Evolutionary conservation across 164 flowering plant species (phyloP), one percentile per base, ranked within the genome.

Genomic region (Vitis labrusca): DNA sequence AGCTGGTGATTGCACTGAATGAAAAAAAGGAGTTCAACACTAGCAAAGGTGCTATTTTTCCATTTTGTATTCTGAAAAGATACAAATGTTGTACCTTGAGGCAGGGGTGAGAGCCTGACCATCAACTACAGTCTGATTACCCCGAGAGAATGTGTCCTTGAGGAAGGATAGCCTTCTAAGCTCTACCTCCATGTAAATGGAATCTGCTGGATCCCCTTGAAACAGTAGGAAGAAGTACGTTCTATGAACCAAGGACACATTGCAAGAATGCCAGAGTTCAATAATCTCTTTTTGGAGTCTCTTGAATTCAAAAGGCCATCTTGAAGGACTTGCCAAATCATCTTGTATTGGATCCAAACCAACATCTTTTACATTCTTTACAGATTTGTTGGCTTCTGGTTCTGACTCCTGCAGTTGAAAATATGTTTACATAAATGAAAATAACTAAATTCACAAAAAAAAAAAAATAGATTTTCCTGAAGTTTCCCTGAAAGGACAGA

Each of bases 111-210:
- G 19, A 11, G 48, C 19, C 54, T 47, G 75, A 62, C 77, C 81
- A 50, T 74, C 68, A 66, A 67, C 77, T 3, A 71, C 6, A 61
- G 72, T 57, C 37, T 73, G 68, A 44, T 75, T 79, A 30, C 85
- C 83, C n/a, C 44, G 74, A 51, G 82, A 74, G 71, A 86, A 88
- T 32, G 80, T 73, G 61, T 85, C 83, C 76, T 81, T 89, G 51
- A 95, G 87, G 78, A 85, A 89, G 50, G 85, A 80, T 67, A 91
- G 76, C 70, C 97, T 81, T 78, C 95, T 82, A 44, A 83, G 78
- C 79, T 96, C 99, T 2, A 96, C 99, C 80, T 93, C 97, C 88
- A 96, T 72, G 83, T 90, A 96, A 65, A 93, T 82, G 19, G 83
- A 80, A 78, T 96, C 98, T 8, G 85, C 49, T 10, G 88, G 90